phyloP scores from a whole-genome alignment of 108 stramenopile genomes.

The Skeletonema costatum region DNA sequence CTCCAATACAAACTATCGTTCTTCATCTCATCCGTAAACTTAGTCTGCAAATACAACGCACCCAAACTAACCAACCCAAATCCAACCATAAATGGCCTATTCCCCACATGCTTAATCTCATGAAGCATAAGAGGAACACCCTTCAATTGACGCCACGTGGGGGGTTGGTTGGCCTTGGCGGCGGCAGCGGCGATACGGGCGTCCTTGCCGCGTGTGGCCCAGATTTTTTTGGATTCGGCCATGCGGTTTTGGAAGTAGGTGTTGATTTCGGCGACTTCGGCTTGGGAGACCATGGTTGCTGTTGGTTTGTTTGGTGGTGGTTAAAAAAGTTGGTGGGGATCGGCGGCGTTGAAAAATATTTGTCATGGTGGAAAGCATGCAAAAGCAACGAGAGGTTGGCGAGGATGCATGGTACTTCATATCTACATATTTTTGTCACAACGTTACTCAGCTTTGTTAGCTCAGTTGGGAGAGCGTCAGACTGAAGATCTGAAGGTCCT shows the following conservation, averaged over 20 bases:
- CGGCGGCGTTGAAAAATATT: not conserved
- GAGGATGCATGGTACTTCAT: too few species aligned
- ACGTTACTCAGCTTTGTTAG: not conserved
- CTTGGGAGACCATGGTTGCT: constrained; percentile 50
- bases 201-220: constrained; percentile 69
- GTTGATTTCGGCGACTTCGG: constrained; percentile 55
- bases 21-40: constrained; percentile 56
- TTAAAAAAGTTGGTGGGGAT: not conserved
- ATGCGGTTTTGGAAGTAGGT: constrained; percentile 70
- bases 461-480: not conserved
- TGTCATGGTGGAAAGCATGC: too few species aligned
- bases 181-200: constrained; percentile 62
- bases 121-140: constrained; percentile 72
- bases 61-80: constrained; percentile 45
- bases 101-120: constrained; percentile 76
- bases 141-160: constrained; percentile 85
- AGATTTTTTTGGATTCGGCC: constrained; percentile 73
- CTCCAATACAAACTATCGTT: constrained; percentile 51
- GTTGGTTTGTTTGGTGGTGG: not conserved
- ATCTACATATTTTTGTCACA: too few species aligned
- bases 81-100: constrained; percentile 80
- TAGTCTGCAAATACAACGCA: constrained; percentile 40
- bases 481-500: not conserved
- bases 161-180: constrained; percentile 54
- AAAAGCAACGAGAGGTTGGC: too few species aligned